Evolutionary conservation across 768 basidiomycete genomes (phyloP).

Genomic region (Podaxis sp.): DNA sequence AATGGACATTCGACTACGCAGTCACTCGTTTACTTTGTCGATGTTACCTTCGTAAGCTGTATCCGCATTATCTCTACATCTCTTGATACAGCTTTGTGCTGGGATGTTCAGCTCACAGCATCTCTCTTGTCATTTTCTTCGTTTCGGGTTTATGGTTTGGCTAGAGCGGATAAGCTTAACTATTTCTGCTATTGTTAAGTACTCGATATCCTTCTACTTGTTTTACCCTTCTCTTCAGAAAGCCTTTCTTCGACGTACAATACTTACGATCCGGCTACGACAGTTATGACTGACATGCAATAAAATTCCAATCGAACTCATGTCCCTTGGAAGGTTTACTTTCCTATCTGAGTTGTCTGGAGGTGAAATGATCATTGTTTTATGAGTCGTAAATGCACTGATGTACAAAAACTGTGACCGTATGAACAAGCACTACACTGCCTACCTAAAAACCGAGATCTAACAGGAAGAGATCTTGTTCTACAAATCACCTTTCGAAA

Average conservation of each 20-base stretch:
- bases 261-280: slow-evolving; percentile 10
- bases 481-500: slow-evolving; percentile 6
- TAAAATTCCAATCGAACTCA: not conserved
- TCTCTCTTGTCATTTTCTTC: not conserved
- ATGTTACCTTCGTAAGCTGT: not conserved
- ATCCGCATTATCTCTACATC: slow-evolving; percentile 3
- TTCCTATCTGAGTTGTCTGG: not conserved
- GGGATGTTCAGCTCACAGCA: not conserved
- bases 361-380: not conserved
- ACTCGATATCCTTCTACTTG: not conserved
- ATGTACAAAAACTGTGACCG: slow-evolving; percentile 1
- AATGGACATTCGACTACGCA: slow-evolving; percentile 4
- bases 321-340: not conserved
- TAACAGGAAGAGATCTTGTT: not conserved
- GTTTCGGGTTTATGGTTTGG: slow-evolving; percentile 8
- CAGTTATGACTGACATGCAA: slow-evolving; percentile 8
- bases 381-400: not conserved
- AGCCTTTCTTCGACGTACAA: not conserved
- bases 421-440: slow-evolving; percentile 5
- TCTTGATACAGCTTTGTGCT: not conserved
- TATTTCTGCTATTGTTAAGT: slow-evolving; percentile 12
- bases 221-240: not conserved
- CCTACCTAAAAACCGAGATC: not conserved
- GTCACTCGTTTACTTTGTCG: slow-evolving; percentile 3
- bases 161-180: slow-evolving; percentile 12